Conservation (phyloP, 768 basidiomycete species). For the Dentipellis fragilis region DNA sequence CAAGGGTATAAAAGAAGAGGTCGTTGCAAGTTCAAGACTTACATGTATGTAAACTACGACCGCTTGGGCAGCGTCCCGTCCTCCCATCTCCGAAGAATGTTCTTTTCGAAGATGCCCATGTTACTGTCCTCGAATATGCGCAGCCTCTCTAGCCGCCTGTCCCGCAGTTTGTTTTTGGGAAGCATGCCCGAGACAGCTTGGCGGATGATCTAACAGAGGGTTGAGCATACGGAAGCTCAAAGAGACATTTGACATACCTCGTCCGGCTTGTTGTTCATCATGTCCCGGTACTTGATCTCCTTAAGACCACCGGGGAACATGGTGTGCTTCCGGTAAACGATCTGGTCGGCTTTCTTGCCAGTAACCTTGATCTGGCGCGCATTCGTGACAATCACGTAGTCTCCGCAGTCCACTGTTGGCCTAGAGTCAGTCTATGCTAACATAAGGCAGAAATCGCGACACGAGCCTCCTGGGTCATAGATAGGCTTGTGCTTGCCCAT, state of each 20-base stretch:
- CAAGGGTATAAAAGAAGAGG: too few relatives aligned
- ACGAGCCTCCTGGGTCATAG: conserved; percentile 81
- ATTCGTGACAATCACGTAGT: conserved; percentile 95
- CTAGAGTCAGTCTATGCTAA: not conserved
- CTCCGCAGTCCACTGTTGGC: conserved; percentile 81
- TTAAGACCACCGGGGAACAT: conserved; percentile 93
- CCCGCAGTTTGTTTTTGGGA: conserved; percentile 93
- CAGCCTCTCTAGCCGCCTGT: conserved; percentile 77
- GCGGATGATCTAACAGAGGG: conserved; percentile 66
- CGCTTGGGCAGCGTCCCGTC: conserved; percentile 49
- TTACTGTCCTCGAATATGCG: conserved; percentile 79
- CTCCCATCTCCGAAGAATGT: conserved; percentile 78
- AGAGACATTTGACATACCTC: conserved; percentile 45
- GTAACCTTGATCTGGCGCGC: conserved; percentile 76
- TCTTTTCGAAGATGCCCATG: conserved; percentile 67
- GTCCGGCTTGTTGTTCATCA: conserved; percentile 83
- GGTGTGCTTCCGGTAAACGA: conserved; percentile 81
- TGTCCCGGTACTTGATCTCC: conserved; percentile 73
- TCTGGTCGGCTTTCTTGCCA: conserved; percentile 80
- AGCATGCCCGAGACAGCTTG: conserved; percentile 97
- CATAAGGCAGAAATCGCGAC: conserved; percentile 2
- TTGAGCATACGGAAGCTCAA: not conserved
- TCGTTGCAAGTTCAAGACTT: not conserved
- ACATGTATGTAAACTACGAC: not conserved
- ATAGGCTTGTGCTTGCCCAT: conserved; percentile 99